Evolutionary conservation across 768 basidiomycete genomes (phyloP).

Genomic region (Pleurotus ostreatus): DNA sequence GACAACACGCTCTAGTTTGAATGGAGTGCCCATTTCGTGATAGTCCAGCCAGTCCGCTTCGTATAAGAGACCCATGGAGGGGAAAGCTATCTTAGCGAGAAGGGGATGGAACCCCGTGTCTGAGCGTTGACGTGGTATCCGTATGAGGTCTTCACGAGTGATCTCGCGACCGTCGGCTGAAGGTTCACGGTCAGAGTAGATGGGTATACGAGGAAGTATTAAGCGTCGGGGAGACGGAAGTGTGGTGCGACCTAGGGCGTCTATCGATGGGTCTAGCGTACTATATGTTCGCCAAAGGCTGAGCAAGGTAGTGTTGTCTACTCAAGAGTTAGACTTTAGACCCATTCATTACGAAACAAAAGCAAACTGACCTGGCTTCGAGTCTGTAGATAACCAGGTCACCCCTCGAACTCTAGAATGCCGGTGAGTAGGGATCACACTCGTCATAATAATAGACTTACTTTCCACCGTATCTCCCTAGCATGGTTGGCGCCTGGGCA

Average conservation of each 20-base stretch:
- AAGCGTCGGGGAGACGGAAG: slow-evolving; percentile 70
- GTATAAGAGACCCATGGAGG: slow-evolving; percentile 64
- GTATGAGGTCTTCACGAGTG: neutral
- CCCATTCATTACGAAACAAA: neutral
- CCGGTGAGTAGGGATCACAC: neutral
- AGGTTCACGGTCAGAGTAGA: slow-evolving; percentile 47
- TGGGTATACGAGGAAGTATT: slow-evolving; percentile 66
- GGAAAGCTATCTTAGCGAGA: slow-evolving; percentile 71
- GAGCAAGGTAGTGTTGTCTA: slow-evolving; percentile 70
- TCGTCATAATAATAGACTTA: slow-evolving; percentile 22
- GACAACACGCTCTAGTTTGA: slow-evolving; percentile 71
- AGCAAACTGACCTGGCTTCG: slow-evolving; percentile 40
- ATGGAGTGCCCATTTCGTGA: slow-evolving; percentile 61
- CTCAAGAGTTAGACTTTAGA: neutral
- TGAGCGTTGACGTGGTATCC: slow-evolving; percentile 28
- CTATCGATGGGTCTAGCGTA: slow-evolving; percentile 47
- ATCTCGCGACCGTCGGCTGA: slow-evolving; percentile 20
- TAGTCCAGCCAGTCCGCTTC: slow-evolving; percentile 77
- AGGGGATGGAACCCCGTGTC: slow-evolving; percentile 69
- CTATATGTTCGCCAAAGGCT: slow-evolving; percentile 77
- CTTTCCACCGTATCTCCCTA: slow-evolving; percentile 56
- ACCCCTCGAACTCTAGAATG: slow-evolving; percentile 56
- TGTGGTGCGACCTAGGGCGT: slow-evolving; percentile 38
- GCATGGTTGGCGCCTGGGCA: slow-evolving; percentile 37
- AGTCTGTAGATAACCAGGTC: slow-evolving; percentile 62